phyloP scores from a whole-genome alignment of 345 rosid genomes.

The Microcos paniculata region DNA sequence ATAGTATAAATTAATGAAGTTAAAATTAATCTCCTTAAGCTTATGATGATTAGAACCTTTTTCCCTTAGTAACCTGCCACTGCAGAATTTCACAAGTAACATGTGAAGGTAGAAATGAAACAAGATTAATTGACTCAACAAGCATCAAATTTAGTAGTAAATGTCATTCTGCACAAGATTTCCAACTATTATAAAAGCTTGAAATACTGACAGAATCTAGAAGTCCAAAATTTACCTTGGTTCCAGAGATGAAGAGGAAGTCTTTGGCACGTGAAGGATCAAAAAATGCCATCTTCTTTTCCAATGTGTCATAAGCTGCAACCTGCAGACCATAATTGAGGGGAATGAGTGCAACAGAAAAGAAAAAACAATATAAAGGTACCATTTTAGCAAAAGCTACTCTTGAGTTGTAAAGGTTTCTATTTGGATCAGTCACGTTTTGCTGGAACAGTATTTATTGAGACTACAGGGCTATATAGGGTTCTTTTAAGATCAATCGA shows the following conservation, averaged over 20 bases:
- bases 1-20: background rate
- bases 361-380: background rate
- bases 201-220: background rate
- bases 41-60: background rate
- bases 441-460: background rate
- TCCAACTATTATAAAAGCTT: background rate
- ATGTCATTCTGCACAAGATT: background rate
- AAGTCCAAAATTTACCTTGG: conserved; percentile 54
- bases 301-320: conserved; percentile 84
- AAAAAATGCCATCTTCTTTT: conserved; percentile 93
- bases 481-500: background rate
- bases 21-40: background rate
- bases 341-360: background rate
- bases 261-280: conserved; percentile 86
- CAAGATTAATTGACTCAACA: background rate
- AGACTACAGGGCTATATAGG: background rate
- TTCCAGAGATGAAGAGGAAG: conserved; percentile 96
- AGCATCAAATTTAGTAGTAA: background rate
- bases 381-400: background rate
- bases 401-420: background rate
- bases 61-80: background rate
- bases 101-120: background rate
- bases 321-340: conserved; percentile 45
- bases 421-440: background rate
- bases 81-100: background rate